Evolutionary conservation across 176 grass and related monocot genomes (phyloP), one percentile per base, ranked within the genome.

Genomic region (Eragrostis nindensis): DNA sequence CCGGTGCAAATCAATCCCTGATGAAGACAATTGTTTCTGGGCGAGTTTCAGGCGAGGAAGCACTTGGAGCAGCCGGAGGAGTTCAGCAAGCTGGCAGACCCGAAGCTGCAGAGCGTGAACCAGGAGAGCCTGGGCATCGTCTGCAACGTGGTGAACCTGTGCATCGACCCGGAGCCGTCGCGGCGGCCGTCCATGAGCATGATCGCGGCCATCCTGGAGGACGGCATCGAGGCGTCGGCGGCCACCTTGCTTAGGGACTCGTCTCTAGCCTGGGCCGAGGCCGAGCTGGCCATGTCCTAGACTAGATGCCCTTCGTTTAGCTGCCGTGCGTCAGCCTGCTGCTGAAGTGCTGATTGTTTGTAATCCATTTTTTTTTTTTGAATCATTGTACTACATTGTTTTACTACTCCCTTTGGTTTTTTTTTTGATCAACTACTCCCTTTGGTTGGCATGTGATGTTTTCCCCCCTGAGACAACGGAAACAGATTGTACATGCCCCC

Each of bases 171-270:
- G 64, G 87, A 99, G 68, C 91, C 89, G 32, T 78, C 80, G 16
- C 88, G 88, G 82, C 93, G 97, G 80, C 89, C 97, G 6, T 95
- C 97, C 14, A 99, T 91, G 93, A 86, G 86, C 83, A 88, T 84
- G 79, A 88, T 96, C 84, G 59, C 85, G 21, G 89, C 91, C 67
- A 90, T 99, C 72, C 72, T 99, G 52, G 97, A 96, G 76, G 86
- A 90, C 71, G 92, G 90, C 63, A 77, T 99, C 22, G 91, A 96
- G 80, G 79, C 80, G 54, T 93, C 92, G 12, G 54, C 82, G 18
- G 75, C 92, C 14, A 89, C 87, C 24, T 27, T 92, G 42, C 74
- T 93, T 45, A 71, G 85, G 76, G 85, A 93, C 13, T 91, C 90
- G 57, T 87, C 91, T 42, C 44, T 95, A 80, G 93, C 93, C 1